phyloP scores from a whole-genome alignment of 1,284 basidiomycete genomes.

The Apiotrichum mycotoxinovorans region DNA sequence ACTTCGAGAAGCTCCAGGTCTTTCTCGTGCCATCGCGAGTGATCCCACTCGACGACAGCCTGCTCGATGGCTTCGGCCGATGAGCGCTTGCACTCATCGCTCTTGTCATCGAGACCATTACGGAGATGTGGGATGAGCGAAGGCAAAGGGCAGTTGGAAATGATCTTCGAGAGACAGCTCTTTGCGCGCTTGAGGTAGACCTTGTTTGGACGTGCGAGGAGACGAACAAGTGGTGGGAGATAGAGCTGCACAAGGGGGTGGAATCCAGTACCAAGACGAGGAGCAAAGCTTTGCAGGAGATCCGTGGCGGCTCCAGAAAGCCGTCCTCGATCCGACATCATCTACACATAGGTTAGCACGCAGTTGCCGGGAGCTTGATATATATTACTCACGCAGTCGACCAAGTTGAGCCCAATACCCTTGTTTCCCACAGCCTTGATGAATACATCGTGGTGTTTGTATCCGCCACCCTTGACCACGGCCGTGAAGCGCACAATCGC shows the following conservation, averaged over 20 bases:
- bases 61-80: conserved; percentile 35
- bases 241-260: conserved; percentile 50
- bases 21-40: conserved; percentile 34
- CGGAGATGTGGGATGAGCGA: conserved; percentile 44
- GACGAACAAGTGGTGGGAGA: conserved; percentile 50
- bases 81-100: conserved; percentile 41
- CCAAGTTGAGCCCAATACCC: conserved; percentile 43
- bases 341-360: conserved; percentile 25
- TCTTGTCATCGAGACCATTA: conserved; percentile 49
- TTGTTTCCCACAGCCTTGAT: conserved; percentile 45
- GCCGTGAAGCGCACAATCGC: conserved; percentile 47
- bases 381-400: conserved; percentile 45
- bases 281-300: conserved; percentile 52
- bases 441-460: conserved; percentile 44
- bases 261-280: conserved; percentile 49
- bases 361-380: not conserved
- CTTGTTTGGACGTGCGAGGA: conserved; percentile 54
- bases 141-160: conserved; percentile 49
- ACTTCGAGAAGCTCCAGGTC: conserved; percentile 46
- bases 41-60: conserved; percentile 38
- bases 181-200: conserved; percentile 53
- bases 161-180: conserved; percentile 50
- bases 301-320: conserved; percentile 53
- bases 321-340: conserved; percentile 53
- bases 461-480: conserved; percentile 48